Base-by-base conservation (phyloP, 805 yeast species). In the Metschnikowia kunwiensis region DNA sequence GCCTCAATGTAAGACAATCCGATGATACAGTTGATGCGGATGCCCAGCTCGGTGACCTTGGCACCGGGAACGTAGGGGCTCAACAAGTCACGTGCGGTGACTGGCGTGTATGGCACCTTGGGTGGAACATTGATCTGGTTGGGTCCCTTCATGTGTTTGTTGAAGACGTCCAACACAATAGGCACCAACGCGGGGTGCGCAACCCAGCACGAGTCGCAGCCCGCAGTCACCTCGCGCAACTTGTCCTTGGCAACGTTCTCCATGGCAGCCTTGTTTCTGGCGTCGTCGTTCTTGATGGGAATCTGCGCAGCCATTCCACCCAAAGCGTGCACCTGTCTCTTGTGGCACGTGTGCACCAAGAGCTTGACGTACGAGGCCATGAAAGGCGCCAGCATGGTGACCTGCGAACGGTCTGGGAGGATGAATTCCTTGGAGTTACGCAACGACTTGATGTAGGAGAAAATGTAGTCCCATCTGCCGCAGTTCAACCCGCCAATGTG, bases 261-360 rank as follows among this genome's bases (percentile, higher is more conserved):
- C 79, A 84, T 74, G 7, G 89, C 91, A 32, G 67, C 63, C 30
- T 68, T 68, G 63, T 84, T 83, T 44, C 78, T 75, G 42, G 66
- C 75, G 22, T 72, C 66, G 53, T 84, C 88, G 46, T 76, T 70
- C 60, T 83, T 83, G 63, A 83, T 83, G 46, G 93, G 91, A 51
- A 84, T 82, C 49, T 82, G 85, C 4, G 91, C 91, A 47, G 93
- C 91, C 94, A 84, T 84, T 50, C 94, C 94, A 51, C 94, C 93
- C 79, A 84, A 81, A 13, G 91, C 91, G 55, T 83, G 89, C 27
- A 83, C 91, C 44, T 81, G 83, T 65, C 91, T 74, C 52, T 76
- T 71, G 58, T 84, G 94, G 61, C 87, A 80, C 29, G 78, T 76
- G 58, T 80, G 73, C 49, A 84, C 86, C 59, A 84, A 69, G 52